Evolutionary conservation across 768 basidiomycete species (phyloP), one percentile per base, ranked within the genome.

Genomic region (Pholiota molesta): DNA sequence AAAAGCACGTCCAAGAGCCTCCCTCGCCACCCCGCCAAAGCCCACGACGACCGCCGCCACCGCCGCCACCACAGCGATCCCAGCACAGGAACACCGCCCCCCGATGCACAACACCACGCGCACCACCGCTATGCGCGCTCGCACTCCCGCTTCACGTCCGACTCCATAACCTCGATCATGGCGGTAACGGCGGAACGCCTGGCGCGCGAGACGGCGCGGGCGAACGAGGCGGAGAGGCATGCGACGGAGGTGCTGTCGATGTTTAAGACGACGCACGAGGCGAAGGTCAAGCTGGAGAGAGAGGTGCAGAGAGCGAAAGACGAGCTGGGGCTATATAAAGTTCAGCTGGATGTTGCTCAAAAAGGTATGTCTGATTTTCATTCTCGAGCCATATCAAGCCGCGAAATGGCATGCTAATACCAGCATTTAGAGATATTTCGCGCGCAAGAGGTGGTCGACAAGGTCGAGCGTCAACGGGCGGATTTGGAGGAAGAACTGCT

Each of bases 281-380:
- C 73, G 21, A 73, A 74, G 45, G 52, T 65, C 2, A 61, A 63
- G 42, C 51, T 76, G 7, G 74, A 79, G 33, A 66, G 68, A 31
- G 75, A 77, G 8, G 62, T 81, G 9, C 56, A 68, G 3, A 71
- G 67, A 5, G 64, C 77, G 65, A 55, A 72, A 69, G 79, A 85
- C 33, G 87, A 89, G 63, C 68, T 88, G 51, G 73, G 75, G 52
- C 57, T 86, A 57, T 89, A 87, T 68, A 87, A 85, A 68, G 53
- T 83, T 1, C 85, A 87, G 75, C 72, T 87, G 28, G 82, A 84
- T 17, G 74, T 80, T 35, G 87, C 88, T 16, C 86, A 88, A 65
- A 77, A 76, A 70, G 79, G 79, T 81, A 21, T 19, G 65, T 47
- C 52, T 47, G 17, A 3, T 0, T 13, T 23, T 5, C 6, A 9